A percentile compares a stretch with the other conserved stretches of the same genome.
Evolutionary conservation across 768 basidiomycete species (phyloP).

Genomic region (Panaeolus cyanescens): DNA sequence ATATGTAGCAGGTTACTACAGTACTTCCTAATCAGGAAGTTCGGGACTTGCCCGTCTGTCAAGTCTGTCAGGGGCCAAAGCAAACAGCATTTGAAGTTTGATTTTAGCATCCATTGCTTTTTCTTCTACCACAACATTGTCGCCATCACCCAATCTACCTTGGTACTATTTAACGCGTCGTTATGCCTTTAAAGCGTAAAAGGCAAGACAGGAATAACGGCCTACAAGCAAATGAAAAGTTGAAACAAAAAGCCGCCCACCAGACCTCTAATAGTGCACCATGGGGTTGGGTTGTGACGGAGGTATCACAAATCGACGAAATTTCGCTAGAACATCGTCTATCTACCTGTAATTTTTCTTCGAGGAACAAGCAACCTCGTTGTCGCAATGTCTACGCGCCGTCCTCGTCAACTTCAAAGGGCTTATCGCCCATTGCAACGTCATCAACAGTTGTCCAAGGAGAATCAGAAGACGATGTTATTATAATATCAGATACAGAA

Average conservation of each 20-base stretch:
- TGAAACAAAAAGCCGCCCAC: conserved; percentile 59
- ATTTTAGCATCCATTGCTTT: neutral
- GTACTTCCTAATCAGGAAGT: too few species aligned
- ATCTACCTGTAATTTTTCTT: conserved; percentile 67
- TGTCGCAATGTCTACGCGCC: conserved; percentile 59
- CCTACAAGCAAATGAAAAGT: conserved; percentile 59
- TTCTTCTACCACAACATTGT: neutral
- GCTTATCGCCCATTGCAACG: conserved; percentile 8
- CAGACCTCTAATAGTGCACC: conserved; percentile 38
- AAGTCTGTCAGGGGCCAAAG: neutral
- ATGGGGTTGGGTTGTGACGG: conserved; percentile 85
- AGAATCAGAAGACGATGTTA: conserved; percentile 61
- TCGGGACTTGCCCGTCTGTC: too few species aligned
- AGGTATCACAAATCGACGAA: conserved; percentile 53
- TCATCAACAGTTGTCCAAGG: conserved; percentile 27
- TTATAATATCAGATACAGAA: conserved; percentile 67
- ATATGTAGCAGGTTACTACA: too few species aligned
- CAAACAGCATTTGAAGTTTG: neutral
- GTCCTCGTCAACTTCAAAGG: neutral
- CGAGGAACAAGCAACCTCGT: conserved; percentile 47
- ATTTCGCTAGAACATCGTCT: conserved; percentile 70
- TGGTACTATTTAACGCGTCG: conserved; percentile 11
- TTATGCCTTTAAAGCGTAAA: conserved; percentile 63
- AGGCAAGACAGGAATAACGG: conserved; percentile 56
- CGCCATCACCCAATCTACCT: conserved; percentile 11